These are phyloP conservation scores for Amanita rubescens DNA, from an alignment of 768 basidiomycete genomes.

Conservation along the genomic window DNA sequence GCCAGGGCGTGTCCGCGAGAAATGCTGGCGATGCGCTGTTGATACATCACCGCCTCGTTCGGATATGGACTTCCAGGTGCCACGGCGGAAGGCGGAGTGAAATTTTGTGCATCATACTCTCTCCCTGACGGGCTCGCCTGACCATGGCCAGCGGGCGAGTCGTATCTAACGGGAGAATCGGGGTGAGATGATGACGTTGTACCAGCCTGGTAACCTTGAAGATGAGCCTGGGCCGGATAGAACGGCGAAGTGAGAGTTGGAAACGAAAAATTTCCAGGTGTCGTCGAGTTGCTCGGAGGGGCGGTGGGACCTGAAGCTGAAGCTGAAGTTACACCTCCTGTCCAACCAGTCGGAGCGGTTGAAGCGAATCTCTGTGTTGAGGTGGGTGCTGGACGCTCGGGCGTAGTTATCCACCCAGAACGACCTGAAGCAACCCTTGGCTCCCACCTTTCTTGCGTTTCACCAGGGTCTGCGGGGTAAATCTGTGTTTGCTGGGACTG, in stretches of 20 bases:
- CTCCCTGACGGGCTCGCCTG: conserved; percentile 1
- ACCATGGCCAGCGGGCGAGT: conserved; percentile 7
- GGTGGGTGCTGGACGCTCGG: not conserved
- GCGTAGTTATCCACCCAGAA: not conserved
- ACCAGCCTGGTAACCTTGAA: conserved; percentile 21
- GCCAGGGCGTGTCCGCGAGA: conserved; percentile 16
- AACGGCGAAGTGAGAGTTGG: conserved; percentile 54
- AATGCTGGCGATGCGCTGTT: conserved; percentile 15
- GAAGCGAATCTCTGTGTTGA: not conserved
- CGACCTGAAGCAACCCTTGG: conserved; percentile 2
- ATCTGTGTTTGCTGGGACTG: conserved; percentile 6
- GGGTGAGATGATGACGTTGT: conserved; percentile 17
- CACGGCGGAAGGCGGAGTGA: not conserved
- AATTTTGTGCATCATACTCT: conserved; percentile 1
- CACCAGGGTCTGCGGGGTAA: conserved; percentile 6
- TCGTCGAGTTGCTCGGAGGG: not conserved
- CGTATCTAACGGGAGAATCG: conserved; percentile 23
- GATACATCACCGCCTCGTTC: conserved; percentile 17
- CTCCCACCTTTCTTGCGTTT: conserved; percentile 10
- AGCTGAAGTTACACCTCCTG: not conserved
- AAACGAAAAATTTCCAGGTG: conserved; percentile 24
- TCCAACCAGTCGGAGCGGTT: not conserved
- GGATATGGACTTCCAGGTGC: conserved; percentile 4
- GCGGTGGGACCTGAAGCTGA: not conserved
- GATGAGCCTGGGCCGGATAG: conserved; percentile 34